A percentile compares a stretch with the other conserved stretches of the same genome.
phyloP scores from a whole-genome alignment of 164 flowering plant genomes.

The Vitis amurensis region DNA sequence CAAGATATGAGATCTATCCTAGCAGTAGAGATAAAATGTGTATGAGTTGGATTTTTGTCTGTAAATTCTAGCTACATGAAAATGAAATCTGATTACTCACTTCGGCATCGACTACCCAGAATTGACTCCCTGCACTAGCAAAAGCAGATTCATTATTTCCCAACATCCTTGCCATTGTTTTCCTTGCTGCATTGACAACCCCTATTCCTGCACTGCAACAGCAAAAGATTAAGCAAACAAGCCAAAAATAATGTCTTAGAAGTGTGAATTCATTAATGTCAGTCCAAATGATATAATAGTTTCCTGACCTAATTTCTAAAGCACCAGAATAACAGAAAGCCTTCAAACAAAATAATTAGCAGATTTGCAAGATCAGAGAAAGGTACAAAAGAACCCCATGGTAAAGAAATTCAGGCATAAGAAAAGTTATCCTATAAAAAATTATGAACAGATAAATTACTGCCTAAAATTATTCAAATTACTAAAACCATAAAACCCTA shows the following conservation, averaged over 20 bases:
- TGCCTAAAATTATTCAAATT: too few relatives aligned
- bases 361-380: too few relatives aligned
- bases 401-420: too few relatives aligned
- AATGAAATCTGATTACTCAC: slow-evolving; percentile 34
- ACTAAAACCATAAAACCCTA: too few relatives aligned
- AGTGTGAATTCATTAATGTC: neutral
- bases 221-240: slow-evolving; percentile 13
- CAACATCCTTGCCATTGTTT: slow-evolving; percentile 96
- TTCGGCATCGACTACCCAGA: slow-evolving; percentile 96
- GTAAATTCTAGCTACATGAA: neutral
- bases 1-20: slow-evolving; percentile 1
- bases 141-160: slow-evolving; percentile 86
- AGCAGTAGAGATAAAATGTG: neutral
- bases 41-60: neutral
- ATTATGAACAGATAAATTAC: too few relatives aligned
- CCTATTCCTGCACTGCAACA: slow-evolving; percentile 95
- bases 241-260: neutral
- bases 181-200: slow-evolving; percentile 91
- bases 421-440: too few relatives aligned
- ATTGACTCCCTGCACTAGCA: slow-evolving; percentile 94
- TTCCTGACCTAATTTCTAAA: neutral
- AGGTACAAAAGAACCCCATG: too few relatives aligned
- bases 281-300: neutral
- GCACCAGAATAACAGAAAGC: neutral
- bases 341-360: neutral